phyloP scores from a whole-genome alignment of 2,329 filamentous ascomycete genomes.

The Fusarium tjaetaba region DNA sequence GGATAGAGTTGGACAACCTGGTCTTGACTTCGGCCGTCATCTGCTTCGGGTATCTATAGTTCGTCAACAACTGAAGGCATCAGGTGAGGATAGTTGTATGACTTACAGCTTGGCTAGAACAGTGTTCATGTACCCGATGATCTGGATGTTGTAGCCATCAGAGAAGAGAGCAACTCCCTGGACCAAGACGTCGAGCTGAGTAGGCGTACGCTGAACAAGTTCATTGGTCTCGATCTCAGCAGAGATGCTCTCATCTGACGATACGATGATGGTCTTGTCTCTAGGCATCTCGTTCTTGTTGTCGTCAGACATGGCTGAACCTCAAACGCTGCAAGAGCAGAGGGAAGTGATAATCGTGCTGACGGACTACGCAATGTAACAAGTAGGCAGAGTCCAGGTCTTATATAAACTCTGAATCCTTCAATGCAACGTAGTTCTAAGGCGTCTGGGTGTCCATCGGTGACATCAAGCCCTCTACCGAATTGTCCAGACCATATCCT shows the following conservation, averaged over 20 bases:
- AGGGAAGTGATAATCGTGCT: too few species aligned
- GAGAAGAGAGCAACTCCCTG: background rate
- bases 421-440: too few species aligned
- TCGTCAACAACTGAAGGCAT: rapidly evolving
- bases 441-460: rapidly evolving
- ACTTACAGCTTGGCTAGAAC: background rate
- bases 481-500: background rate
- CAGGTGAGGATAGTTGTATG: rapidly evolving
- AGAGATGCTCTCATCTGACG: background rate
- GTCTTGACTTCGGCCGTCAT: background rate
- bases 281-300: background rate
- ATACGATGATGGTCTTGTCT: background rate
- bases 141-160: background rate
- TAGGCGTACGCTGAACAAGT: background rate
- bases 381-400: too few species aligned
- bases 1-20: background rate
- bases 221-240: background rate
- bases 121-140: background rate
- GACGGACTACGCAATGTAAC: too few species aligned
- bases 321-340: too few species aligned
- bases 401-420: background rate
- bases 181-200: background rate
- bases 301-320: background rate
- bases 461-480: too few species aligned
- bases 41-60: background rate